phyloP scores from a whole-genome alignment of 495 filamentous ascomycete genomes.

The Penicillium daleae region DNA sequence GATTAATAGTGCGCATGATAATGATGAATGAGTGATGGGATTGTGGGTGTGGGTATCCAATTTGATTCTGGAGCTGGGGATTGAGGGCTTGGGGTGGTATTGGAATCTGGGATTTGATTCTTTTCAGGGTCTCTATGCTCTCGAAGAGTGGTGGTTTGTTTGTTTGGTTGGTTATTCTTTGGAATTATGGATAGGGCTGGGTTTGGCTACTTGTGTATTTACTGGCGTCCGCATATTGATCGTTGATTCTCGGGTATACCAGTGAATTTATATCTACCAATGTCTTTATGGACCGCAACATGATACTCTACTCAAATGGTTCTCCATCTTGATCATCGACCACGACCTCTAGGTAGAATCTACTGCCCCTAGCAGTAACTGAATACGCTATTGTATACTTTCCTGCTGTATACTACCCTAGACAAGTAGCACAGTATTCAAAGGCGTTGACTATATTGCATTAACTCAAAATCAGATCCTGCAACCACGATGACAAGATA shows the following conservation, averaged over 20 bases:
- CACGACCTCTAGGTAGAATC: too few species aligned
- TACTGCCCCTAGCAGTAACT: too few species aligned
- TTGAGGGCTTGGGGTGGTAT: not conserved
- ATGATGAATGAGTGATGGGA: slow-evolving; percentile 16
- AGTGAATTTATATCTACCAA: not conserved
- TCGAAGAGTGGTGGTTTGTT: not conserved
- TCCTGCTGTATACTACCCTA: too few species aligned
- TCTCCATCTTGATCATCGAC: too few species aligned
- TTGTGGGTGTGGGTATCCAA: not conserved
- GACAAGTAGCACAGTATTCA: too few species aligned
- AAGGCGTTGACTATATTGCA: too few species aligned
- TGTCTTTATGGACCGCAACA: not conserved
- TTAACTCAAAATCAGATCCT: too few species aligned
- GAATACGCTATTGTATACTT: too few species aligned
- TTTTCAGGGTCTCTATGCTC: not conserved
- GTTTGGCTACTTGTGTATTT: not conserved
- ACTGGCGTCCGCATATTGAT: too few species aligned
- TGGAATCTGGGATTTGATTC: not conserved
- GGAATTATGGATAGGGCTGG: not conserved
- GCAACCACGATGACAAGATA: too few species aligned
- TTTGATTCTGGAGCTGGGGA: not conserved
- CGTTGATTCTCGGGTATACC: not conserved
- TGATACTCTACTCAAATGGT: too few species aligned
- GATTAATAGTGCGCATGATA: slow-evolving; percentile 57
- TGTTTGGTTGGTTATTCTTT: not conserved